phyloP scores from a whole-genome alignment of 306 rosid species.

The Prunus padus region DNA sequence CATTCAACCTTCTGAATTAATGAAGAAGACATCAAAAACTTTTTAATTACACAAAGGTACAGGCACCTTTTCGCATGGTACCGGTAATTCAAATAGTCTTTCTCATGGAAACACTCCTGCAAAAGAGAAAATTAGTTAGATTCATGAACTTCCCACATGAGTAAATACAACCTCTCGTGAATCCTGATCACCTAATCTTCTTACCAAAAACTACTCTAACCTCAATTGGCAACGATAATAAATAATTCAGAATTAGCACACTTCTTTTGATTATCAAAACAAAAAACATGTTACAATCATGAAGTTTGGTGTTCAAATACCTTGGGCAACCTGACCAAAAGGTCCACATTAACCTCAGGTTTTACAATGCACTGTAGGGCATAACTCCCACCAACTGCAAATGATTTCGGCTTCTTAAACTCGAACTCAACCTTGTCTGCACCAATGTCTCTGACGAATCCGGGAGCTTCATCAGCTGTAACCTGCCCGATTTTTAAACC shows the following conservation, averaged over 20 bases:
- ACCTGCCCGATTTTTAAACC: constrained; percentile 37
- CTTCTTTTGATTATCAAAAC: neutral
- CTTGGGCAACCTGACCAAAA: constrained; percentile 75
- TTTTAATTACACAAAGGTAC: constrained; percentile 75
- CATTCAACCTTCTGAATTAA: constrained; percentile 68
- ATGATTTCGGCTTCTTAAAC: constrained; percentile 59
- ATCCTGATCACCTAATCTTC: neutral
- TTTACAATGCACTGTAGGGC: constrained; percentile 49
- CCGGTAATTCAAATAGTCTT: constrained; percentile 87
- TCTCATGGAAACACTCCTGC: constrained; percentile 89
- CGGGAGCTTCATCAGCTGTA: constrained; percentile 54
- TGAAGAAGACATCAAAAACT: constrained; percentile 56
- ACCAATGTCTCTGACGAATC: constrained; percentile 78
- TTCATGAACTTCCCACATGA: neutral
- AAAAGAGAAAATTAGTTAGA: constrained; percentile 13
- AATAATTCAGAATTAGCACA: neutral
- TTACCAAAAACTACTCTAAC: neutral
- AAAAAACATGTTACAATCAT: neutral
- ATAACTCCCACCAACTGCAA: constrained; percentile 72
- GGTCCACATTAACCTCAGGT: constrained; percentile 66
- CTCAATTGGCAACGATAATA: neutral
- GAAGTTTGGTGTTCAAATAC: constrained; percentile 29
- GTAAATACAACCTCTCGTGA: neutral
- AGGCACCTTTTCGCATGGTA: constrained; percentile 84
- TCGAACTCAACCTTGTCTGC: constrained; percentile 81